Base-by-base conservation (phyloP, 116 monocot species). In the Zostera marina region DNA sequence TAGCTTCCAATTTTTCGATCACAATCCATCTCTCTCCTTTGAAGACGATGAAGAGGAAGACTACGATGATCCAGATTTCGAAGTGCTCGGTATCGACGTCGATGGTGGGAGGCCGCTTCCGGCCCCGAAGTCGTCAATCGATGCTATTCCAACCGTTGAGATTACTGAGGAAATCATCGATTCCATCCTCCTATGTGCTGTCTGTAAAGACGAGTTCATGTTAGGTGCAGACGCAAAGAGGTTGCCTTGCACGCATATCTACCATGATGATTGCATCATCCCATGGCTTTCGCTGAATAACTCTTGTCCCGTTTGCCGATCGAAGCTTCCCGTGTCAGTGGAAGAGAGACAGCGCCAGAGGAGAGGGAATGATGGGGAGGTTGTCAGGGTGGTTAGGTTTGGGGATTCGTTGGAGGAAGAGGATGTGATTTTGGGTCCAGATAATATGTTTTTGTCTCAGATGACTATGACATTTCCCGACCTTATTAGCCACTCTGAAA, bases 261-360 rank as follows among this genome's bases (percentile, higher is more conserved):
- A 78, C 62, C 78, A 78, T 52, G 26, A 65, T 15, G 73, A 69
- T 53, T 78, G 78, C 62, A 78, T 78, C 61, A 44, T 70, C 5
- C 74, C 69, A 3, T 78, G 78, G 78, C 66, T 78, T 19, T 56
- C 65, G 23, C 59, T 47, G 26, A 62, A 56, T 32, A 78, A 78
- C 45, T 73, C 78, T 26, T 78, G 78, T 39, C 78, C 78, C 6
- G 52, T 73, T 47, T 78, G 78, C 73, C 78, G 78, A 38, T 62
- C 55, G 19, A 44, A 9, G 22, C 47, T 78, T 16, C 72, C 77
- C 8, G 47, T 53, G 11, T 26, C 42, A 9, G 51, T 10, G 20
- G 56, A 53, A 14, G 42, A 20, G 10, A 17, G 56, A 39, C 22
- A 23, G 53, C 3, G 9, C 8, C 51, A 9, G 51, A 16, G 20